These are phyloP conservation scores for Dictyostelium purpureum DNA, from an alignment of 78 protist species.

Conservation along the genomic window DNA sequence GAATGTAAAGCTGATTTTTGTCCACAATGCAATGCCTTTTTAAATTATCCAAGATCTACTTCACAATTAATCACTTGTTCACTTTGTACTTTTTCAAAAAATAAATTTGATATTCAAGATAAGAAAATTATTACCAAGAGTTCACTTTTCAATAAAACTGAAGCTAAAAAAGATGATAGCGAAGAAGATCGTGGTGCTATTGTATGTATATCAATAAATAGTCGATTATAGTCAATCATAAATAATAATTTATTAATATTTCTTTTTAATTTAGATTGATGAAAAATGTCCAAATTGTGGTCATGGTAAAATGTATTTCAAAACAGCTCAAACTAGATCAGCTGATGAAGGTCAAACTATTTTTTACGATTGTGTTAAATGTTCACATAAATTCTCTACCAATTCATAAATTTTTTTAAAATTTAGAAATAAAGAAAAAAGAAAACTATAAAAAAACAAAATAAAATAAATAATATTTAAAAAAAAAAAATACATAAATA, in stretches of 20 bases:
- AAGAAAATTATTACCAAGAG: conserved; percentile 35
- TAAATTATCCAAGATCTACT: conserved; percentile 29
- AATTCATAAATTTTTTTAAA: conserved; percentile 21
- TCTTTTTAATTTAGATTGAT: conserved; percentile 10
- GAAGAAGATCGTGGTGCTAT: conserved; percentile 77
- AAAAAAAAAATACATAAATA: too few species aligned
- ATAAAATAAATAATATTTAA: neutral
- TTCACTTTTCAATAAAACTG: conserved; percentile 29
- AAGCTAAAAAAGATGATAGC: neutral
- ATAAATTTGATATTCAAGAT: neutral
- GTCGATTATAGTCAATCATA: neutral
- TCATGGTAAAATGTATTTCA: conserved; percentile 77
- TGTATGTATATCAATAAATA: neutral
- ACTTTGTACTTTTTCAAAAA: conserved; percentile 22
- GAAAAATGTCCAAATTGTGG: conserved; percentile 85
- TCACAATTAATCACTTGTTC: neutral
- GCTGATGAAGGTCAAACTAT: conserved; percentile 96
- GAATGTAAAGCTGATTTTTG: conserved; percentile 71
- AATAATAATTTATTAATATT: neutral
- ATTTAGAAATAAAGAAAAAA: too few species aligned
- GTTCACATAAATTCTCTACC: conserved; percentile 73
- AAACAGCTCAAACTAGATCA: conserved; percentile 90
- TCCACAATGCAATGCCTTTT: conserved; percentile 59
- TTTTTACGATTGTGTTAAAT: conserved; percentile 90
- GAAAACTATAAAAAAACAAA: too few species aligned